Conservation (phyloP, 805 yeast genomes). For the Starmerella vitae region DNA sequence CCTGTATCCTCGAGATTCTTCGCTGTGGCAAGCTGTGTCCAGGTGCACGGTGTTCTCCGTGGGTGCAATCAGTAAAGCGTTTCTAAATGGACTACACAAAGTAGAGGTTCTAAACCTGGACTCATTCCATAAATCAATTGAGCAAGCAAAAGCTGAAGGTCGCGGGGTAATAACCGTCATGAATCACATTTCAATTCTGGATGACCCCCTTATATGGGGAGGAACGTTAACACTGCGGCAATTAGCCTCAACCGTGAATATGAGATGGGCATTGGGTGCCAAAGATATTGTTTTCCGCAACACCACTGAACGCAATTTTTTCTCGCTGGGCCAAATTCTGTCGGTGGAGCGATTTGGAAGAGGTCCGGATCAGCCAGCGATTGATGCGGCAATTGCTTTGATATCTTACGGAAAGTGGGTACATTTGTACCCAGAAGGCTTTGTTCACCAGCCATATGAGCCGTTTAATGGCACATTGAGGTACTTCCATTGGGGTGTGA, state of each 20-base stretch:
- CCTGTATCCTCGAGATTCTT: constrained; percentile 45
- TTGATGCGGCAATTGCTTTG: constrained; percentile 74
- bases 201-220: constrained; percentile 87
- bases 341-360: constrained; percentile 78
- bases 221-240: constrained; percentile 59
- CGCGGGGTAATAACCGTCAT: constrained; percentile 70
- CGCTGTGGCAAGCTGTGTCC: constrained; percentile 55
- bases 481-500: constrained; percentile 90
- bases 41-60: constrained; percentile 55
- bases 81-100: constrained; percentile 48
- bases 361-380: constrained; percentile 83
- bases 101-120: constrained; percentile 51
- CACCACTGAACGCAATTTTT: constrained; percentile 34
- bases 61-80: constrained; percentile 48
- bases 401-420: constrained; percentile 48
- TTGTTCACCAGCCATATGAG: constrained; percentile 65
- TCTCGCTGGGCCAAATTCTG: constrained; percentile 78
- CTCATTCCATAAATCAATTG: constrained; percentile 48
- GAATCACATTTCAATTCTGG: constrained; percentile 65
- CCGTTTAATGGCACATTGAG: constrained; percentile 81
- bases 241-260: constrained; percentile 45
- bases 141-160: constrained; percentile 49
- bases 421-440: constrained; percentile 91
- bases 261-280: constrained; percentile 94
- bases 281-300: constrained; percentile 64